These are phyloP conservation scores for Clarireedia monteithiana DNA, from an alignment of 2,329 filamentous ascomycete species.

Conservation along the genomic window DNA sequence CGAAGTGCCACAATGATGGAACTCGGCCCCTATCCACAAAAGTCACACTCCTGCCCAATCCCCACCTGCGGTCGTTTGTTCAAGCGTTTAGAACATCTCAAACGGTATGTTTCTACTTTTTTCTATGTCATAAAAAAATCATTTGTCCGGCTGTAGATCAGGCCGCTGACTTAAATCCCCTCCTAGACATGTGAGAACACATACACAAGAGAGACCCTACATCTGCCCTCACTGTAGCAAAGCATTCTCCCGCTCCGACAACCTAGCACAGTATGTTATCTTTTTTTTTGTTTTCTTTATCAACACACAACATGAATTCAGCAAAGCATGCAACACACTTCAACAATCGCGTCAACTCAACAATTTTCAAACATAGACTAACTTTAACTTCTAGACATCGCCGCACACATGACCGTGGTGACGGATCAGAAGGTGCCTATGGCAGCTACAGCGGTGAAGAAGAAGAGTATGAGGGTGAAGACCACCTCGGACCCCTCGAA, in stretches of 20 bases:
- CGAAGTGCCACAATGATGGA: conserved; percentile 96
- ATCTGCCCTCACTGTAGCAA: conserved; percentile 97
- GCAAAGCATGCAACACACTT: conserved; percentile 6
- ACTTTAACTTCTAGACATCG: conserved; percentile 44
- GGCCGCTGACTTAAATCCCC: conserved; percentile 41
- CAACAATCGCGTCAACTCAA: conserved; percentile 30
- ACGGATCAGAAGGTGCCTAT: conserved; percentile 56
- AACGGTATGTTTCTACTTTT: conserved; percentile 65
- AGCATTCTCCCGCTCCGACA: conserved; percentile 96
- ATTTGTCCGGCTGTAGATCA: conserved; percentile 26
- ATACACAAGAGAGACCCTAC: conserved; percentile 98
- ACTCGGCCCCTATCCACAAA: conserved; percentile 90
- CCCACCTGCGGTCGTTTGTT: conserved; percentile 94
- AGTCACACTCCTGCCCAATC: conserved; percentile 98
- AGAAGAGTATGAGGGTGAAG: conserved; percentile 75
- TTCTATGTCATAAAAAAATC: conserved; percentile 30
- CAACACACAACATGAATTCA: conserved; percentile 13
- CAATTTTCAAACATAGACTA: conserved; percentile 17
- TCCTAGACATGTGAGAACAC: conserved; percentile 87
- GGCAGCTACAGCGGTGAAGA: conserved; percentile 58
- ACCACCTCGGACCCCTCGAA: conserved; percentile 73
- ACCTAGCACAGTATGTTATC: conserved; percentile 81
- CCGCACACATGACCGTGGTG: conserved; percentile 75
- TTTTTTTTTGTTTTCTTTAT: conserved; percentile 10
- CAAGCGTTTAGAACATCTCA: conserved; percentile 98